Percentiles rank a stretch among this genome's conserved stretches.
These are phyloP conservation scores for Primulina eburnea DNA, from an alignment of 257 asterid species.

Conservation along the genomic window DNA sequence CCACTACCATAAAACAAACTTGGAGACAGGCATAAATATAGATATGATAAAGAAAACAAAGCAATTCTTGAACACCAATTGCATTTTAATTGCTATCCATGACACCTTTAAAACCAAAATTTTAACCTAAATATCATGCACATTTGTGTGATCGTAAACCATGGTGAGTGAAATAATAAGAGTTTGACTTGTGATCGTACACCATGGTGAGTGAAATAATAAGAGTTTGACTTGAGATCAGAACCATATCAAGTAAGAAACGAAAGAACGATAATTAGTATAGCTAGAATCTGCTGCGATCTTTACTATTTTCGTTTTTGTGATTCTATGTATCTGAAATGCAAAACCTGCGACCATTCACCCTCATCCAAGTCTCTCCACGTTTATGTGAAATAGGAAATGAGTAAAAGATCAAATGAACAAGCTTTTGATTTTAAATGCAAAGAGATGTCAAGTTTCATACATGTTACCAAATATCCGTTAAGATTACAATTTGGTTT, in stretches of 20 bases:
- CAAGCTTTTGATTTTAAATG: neutral
- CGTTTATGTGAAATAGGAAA: slow-evolving; percentile 3
- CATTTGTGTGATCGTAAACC: neutral
- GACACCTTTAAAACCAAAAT: neutral
- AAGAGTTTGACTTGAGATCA: neutral
- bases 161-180: neutral
- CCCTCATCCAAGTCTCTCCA: neutral
- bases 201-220: neutral
- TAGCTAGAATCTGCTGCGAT: neutral
- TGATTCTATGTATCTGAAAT: neutral
- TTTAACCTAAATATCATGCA: neutral
- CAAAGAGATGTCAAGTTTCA: slow-evolving; percentile 1
- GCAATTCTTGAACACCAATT: neutral
- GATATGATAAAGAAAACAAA: neutral
- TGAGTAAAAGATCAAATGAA: slow-evolving; percentile 7
- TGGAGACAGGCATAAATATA: neutral
- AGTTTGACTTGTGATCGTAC: neutral
- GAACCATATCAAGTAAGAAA: slow-evolving; percentile 7
- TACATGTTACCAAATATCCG: neutral
- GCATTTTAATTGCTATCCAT: too few relatives aligned
- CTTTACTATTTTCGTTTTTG: slow-evolving; percentile 1
- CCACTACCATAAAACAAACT: neutral
- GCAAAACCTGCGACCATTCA: neutral
- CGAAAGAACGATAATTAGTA: neutral
- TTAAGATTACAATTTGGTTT: too few relatives aligned